These are phyloP conservation scores for Raphidocelis subcapitata DNA, from an alignment of 139 green algal species.

Conservation along the genomic window DNA sequence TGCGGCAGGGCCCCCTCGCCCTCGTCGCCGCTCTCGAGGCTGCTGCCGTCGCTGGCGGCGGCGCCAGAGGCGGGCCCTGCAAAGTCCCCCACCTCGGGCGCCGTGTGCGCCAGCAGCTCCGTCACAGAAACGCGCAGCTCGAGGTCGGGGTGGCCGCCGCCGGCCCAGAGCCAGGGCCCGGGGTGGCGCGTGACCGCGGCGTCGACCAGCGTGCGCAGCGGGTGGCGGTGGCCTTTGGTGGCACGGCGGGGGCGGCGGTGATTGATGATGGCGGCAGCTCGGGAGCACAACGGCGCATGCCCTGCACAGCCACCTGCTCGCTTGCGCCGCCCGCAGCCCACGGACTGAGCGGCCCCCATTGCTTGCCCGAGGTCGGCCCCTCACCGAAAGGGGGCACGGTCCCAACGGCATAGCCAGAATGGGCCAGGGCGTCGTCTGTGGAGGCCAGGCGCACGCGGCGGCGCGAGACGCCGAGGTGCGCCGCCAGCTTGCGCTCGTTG, in stretches of 20 bases:
- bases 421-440: constrained; percentile 13
- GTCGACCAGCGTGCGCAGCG: constrained; percentile 31
- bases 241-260: not conserved
- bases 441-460: constrained; percentile 20
- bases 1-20: constrained; percentile 7
- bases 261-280: not conserved
- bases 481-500: constrained; percentile 26
- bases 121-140: constrained; percentile 9
- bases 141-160: constrained; percentile 12
- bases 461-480: constrained; percentile 7
- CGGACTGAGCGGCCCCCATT: not conserved
- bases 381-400: constrained; percentile 30
- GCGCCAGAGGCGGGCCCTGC: constrained; percentile 2
- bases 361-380: not conserved
- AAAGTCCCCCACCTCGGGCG: not conserved
- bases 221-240: constrained; percentile 20
- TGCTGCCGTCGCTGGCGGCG: constrained; percentile 3
- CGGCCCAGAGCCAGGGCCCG: constrained; percentile 1
- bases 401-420: constrained; percentile 31
- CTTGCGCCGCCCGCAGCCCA: not conserved
- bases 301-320: not conserved
- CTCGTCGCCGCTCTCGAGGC: not conserved
- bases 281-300: not conserved
- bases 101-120: constrained; percentile 10
- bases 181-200: constrained; percentile 5